Percentiles rank a stretch among this genome's conserved stretches.
These are phyloP conservation scores for Pleomassaria siparia DNA, from an alignment of 2,329 filamentous ascomycete genomes.

Conservation along the genomic window DNA sequence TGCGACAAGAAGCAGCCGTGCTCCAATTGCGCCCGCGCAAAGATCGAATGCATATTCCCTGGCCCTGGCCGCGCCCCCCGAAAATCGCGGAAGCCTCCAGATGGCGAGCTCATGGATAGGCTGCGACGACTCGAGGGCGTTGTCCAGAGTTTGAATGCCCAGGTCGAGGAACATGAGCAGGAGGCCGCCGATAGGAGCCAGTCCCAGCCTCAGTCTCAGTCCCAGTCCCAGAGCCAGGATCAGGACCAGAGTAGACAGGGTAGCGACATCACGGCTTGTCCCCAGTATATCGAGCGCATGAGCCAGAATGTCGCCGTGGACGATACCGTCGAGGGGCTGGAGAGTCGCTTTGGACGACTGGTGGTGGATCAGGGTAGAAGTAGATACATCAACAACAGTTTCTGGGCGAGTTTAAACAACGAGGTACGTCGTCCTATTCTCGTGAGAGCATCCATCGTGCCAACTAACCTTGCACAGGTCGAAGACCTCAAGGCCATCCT, in stretches of 20 bases:
- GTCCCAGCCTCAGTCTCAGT: too few species aligned
- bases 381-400: slow-evolving; percentile 74
- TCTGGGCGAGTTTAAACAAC: slow-evolving; percentile 75
- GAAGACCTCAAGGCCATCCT: slow-evolving; percentile 64
- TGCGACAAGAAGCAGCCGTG: slow-evolving; percentile 79
- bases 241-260: slow-evolving; percentile 12
- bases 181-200: slow-evolving; percentile 32
- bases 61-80: slow-evolving; percentile 72
- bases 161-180: slow-evolving; percentile 40
- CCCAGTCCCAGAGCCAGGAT: too few species aligned
- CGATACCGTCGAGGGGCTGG: slow-evolving; percentile 39
- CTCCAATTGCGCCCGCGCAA: slow-evolving; percentile 70
- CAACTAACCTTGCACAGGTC: slow-evolving; percentile 45
- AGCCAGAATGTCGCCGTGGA: slow-evolving; percentile 29
- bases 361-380: slow-evolving; percentile 71
- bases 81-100: slow-evolving; percentile 67
- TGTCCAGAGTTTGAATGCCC: slow-evolving; percentile 60
- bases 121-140: slow-evolving; percentile 74
- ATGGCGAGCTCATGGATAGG: slow-evolving; percentile 72
- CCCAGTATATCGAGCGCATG: background rate
- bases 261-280: slow-evolving; percentile 8
- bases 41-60: slow-evolving; percentile 73
- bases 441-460: background rate
- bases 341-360: slow-evolving; percentile 65
- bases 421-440: slow-evolving; percentile 55